phyloP scores from a whole-genome alignment of 2,329 filamentous ascomycete species.

The Sphaerulina musiva region DNA sequence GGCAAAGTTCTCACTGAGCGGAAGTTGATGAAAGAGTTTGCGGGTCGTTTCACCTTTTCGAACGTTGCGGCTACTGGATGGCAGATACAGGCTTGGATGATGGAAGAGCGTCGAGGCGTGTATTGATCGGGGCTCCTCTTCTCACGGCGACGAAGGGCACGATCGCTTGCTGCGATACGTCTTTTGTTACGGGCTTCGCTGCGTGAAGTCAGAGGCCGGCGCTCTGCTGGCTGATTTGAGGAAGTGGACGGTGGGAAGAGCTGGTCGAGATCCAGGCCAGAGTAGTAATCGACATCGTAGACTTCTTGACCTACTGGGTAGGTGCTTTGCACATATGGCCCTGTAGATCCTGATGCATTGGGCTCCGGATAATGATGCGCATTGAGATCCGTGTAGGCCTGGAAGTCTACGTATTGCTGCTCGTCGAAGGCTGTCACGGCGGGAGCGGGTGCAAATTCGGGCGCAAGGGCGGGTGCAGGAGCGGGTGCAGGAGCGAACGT shows the following conservation, averaged over 20 bases:
- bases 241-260: no score
- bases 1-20: not conserved
- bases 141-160: no score
- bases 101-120: not conserved
- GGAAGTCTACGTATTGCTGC: no score
- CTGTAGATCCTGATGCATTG: not conserved
- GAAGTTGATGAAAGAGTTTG: constrained; percentile 5
- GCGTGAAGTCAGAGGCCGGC: no score
- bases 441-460: not conserved
- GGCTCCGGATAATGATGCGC: not conserved
- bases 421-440: no score
- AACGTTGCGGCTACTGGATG: not conserved
- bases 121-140: no score
- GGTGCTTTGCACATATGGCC: not conserved
- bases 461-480: not conserved
- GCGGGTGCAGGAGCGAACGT: not conserved
- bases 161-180: no score
- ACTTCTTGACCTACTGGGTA: not conserved
- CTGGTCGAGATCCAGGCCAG: no score
- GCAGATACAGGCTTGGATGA: not conserved
- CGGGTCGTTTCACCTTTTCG: not conserved
- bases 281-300: not conserved
- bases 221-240: no score
- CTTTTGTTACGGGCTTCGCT: no score
- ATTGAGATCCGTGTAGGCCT: not conserved